These are phyloP conservation scores for Lachnellula cervina DNA, from an alignment of 2,329 filamentous ascomycete species.

Conservation along the genomic window DNA sequence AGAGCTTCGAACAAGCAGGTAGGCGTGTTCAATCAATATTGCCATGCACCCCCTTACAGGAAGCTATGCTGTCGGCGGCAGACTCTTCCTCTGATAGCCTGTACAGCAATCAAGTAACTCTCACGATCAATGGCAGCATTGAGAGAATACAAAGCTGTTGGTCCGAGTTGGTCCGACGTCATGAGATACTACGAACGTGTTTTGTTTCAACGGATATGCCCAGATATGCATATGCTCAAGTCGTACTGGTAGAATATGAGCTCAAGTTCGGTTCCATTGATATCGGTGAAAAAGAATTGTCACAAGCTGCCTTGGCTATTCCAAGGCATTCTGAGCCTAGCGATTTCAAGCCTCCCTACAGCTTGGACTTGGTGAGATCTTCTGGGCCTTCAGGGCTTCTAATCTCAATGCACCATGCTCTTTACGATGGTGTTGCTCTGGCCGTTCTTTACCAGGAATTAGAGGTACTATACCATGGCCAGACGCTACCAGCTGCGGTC, in stretches of 20 bases:
- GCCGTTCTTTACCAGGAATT: conserved; percentile 64
- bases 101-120: conserved; percentile 70
- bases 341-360: conserved; percentile 25
- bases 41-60: conserved; percentile 82
- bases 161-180: conserved; percentile 56
- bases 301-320: background rate
- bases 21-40: conserved; percentile 51
- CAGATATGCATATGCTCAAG: conserved; percentile 64
- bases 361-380: conserved; percentile 14
- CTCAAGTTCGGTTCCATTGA: conserved; percentile 16
- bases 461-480: conserved; percentile 49
- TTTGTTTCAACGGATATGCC: conserved; percentile 63
- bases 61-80: conserved; percentile 72
- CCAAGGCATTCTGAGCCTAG: background rate
- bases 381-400: conserved; percentile 13
- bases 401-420: conserved; percentile 63
- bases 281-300: background rate
- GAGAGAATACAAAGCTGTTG: conserved; percentile 54
- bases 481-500: conserved; percentile 43
- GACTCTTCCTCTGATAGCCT: conserved; percentile 40
- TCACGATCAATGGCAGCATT: conserved; percentile 52
- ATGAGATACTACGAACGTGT: conserved; percentile 72
- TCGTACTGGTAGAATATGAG: conserved; percentile 51
- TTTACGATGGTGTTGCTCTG: conserved; percentile 83
- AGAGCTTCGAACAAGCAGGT: conserved; percentile 17